Evolutionary conservation across 352 stramenopile genomes (phyloP).

Genomic region (Blastocystis sp.): DNA sequence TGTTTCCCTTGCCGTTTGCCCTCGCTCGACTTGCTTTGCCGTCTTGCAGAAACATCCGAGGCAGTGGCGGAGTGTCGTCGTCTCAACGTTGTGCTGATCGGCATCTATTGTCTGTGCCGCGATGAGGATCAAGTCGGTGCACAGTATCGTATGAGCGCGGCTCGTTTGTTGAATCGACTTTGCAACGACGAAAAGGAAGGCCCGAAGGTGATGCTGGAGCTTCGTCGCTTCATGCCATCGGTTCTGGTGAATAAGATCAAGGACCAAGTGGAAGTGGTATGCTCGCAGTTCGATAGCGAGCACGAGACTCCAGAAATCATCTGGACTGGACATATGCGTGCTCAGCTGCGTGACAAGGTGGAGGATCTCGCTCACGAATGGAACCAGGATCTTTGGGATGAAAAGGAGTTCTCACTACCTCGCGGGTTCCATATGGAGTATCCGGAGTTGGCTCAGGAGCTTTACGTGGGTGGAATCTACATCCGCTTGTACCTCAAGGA

Average conservation of each 20-base stretch:
- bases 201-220: slow-evolving; percentile 33
- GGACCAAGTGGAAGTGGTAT: slow-evolving; percentile 66
- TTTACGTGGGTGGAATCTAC: slow-evolving; percentile 78
- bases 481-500: slow-evolving; percentile 84
- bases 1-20: slow-evolving; percentile 12
- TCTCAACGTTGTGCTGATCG: slow-evolving; percentile 31
- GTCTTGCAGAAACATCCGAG: slow-evolving; percentile 12
- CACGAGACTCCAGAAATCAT: slow-evolving; percentile 86
- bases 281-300: slow-evolving; percentile 73
- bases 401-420: slow-evolving; percentile 48
- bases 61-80: slow-evolving; percentile 28
- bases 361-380: slow-evolving; percentile 74
- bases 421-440: slow-evolving; percentile 67
- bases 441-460: slow-evolving; percentile 69
- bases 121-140: slow-evolving; percentile 51
- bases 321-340: slow-evolving; percentile 81
- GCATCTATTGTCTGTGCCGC: slow-evolving; percentile 43
- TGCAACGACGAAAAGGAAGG: slow-evolving; percentile 61
- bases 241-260: slow-evolving; percentile 68
- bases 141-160: slow-evolving; percentile 36
- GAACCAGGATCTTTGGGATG: slow-evolving; percentile 6
- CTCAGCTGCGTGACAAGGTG: slow-evolving; percentile 74
- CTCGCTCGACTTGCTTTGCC: slow-evolving; percentile 21
- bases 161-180: slow-evolving; percentile 48
- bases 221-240: slow-evolving; percentile 68